A percentile compares a stretch with the other conserved stretches of the same genome.
These are phyloP conservation scores for Coemansia sp. DNA, from an alignment of 192 early-diverging fungal genomes.

Conservation along the genomic window DNA sequence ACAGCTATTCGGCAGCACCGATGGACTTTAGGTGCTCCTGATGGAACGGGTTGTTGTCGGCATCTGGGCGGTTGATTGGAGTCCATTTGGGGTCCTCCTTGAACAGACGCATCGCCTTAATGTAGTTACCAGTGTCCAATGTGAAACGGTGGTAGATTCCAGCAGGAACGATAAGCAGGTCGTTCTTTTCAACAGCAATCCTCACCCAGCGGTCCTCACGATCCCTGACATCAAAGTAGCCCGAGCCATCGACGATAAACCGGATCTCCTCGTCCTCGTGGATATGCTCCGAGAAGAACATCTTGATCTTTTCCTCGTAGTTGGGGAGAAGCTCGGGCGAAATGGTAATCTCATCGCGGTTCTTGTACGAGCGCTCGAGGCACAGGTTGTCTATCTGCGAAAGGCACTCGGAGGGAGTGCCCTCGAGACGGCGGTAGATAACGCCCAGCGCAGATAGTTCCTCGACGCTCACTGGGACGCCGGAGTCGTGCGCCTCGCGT, in stretches of 20 bases:
- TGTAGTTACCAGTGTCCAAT: constrained; percentile 79
- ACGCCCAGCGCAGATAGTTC: constrained; percentile 73
- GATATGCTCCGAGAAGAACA: constrained; percentile 90
- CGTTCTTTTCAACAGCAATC: constrained; percentile 67
- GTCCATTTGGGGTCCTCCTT: constrained; percentile 83
- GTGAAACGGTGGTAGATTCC: constrained; percentile 98
- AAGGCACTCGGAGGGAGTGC: constrained; percentile 50
- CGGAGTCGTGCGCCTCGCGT: constrained; percentile 77
- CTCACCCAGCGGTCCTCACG: constrained; percentile 77
- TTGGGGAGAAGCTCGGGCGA: constrained; percentile 75
- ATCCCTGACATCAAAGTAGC: constrained; percentile 88
- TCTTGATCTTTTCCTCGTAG: constrained; percentile 93
- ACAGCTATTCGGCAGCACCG: constrained; percentile 3
- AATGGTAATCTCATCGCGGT: constrained; percentile 86
- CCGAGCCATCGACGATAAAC: constrained; percentile 82
- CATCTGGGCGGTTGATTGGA: constrained; percentile 68
- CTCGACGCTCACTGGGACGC: constrained; percentile 58
- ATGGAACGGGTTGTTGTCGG: constrained; percentile 60
- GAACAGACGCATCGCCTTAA: constrained; percentile 83
- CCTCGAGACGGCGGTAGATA: constrained; percentile 63
- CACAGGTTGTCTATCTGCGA: constrained; percentile 68
- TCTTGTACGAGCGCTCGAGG: constrained; percentile 81
- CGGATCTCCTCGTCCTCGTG: constrained; percentile 99
- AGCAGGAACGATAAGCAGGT: constrained; percentile 88
- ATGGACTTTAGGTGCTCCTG: constrained; percentile 49